Percentiles rank a stretch among this genome's conserved stretches.
Conservation (phyloP, 2,329 filamentous ascomycete genomes). For the Phyllosticta citribraziliensis region DNA sequence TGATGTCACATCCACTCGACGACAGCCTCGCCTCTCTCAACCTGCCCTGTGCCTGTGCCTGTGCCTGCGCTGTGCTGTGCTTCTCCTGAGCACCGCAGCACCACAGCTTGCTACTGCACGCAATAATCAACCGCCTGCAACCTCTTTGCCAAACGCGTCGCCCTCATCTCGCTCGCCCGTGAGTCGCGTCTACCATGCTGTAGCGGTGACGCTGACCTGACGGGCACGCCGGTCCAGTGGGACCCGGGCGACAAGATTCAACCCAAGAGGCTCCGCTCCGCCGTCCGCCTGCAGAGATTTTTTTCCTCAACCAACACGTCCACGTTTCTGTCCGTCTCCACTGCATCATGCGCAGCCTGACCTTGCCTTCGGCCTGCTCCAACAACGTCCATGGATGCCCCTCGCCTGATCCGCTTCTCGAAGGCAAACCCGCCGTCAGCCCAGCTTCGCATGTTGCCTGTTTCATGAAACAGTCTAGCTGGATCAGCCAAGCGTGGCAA, state of each 20-base stretch:
- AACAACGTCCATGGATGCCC: not conserved
- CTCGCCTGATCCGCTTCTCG: not conserved
- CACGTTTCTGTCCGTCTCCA: not conserved
- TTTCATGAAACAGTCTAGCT: not conserved
- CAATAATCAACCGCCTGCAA: not conserved
- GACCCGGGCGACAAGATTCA: constrained; percentile 7
- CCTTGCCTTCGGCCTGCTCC: not conserved
- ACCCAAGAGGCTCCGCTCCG: constrained; percentile 10
- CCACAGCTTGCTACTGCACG: not conserved
- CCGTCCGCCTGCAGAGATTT: constrained; percentile 10
- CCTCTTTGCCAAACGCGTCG: constrained; percentile 3
- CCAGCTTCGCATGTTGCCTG: not conserved
- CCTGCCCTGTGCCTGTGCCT: not conserved
- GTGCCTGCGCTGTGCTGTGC: not conserved
- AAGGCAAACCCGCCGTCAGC: not conserved
- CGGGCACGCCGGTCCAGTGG: constrained; percentile 6
- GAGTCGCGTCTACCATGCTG: not conserved
- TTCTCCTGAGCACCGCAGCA: too few species aligned
- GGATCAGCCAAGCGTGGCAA: not conserved
- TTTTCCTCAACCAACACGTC: constrained; percentile 2
- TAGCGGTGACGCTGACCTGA: constrained; percentile 1
- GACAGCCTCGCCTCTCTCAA: too few species aligned
- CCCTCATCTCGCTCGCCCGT: constrained; percentile 1
- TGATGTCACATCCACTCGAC: constrained; percentile 7
- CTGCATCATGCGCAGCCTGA: not conserved